Conservation (phyloP, 2,329 filamentous ascomycete species). For the Aschersonia sp. region DNA sequence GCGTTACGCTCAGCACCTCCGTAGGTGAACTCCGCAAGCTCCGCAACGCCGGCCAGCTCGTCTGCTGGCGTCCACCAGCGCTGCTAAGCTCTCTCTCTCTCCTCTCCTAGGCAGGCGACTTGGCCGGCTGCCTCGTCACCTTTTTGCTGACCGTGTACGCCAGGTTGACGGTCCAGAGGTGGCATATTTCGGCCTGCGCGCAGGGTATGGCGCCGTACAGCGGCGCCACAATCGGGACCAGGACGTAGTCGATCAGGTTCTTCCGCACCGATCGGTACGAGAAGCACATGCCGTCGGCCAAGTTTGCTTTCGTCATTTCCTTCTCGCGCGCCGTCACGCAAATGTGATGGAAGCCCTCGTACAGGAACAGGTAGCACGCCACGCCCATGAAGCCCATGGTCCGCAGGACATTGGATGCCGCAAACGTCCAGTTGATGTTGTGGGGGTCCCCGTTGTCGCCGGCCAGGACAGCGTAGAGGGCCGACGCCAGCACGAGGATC, state of each 20-base stretch:
- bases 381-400: slow-evolving; percentile 47
- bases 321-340: slow-evolving; percentile 44
- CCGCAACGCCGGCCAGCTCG: too few relatives aligned
- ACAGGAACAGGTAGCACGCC: slow-evolving; percentile 48
- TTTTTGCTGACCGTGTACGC: slow-evolving; percentile 63
- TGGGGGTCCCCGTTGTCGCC: slow-evolving; percentile 35
- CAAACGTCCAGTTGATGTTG: slow-evolving; percentile 43
- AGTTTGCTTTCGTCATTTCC: slow-evolving; percentile 51
- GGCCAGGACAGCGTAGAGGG: slow-evolving; percentile 41
- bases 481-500: slow-evolving; percentile 47
- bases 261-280: slow-evolving; percentile 39
- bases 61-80: too few relatives aligned
- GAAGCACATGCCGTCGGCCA: slow-evolving; percentile 52
- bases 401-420: slow-evolving; percentile 43
- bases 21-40: too few relatives aligned
- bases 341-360: slow-evolving; percentile 51
- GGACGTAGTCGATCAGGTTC: slow-evolving; percentile 46
- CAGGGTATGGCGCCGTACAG: slow-evolving; percentile 54
- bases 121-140: slow-evolving; percentile 34
- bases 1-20: too few relatives aligned
- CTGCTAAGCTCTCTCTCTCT: not conserved
- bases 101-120: not conserved
- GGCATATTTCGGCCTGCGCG: slow-evolving; percentile 51
- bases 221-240: slow-evolving; percentile 53
- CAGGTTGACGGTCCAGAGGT: slow-evolving; percentile 55